Base-by-base conservation (phyloP, 2,329 filamentous ascomycete species). In the Magnaporthiopsis incrustans region DNA sequence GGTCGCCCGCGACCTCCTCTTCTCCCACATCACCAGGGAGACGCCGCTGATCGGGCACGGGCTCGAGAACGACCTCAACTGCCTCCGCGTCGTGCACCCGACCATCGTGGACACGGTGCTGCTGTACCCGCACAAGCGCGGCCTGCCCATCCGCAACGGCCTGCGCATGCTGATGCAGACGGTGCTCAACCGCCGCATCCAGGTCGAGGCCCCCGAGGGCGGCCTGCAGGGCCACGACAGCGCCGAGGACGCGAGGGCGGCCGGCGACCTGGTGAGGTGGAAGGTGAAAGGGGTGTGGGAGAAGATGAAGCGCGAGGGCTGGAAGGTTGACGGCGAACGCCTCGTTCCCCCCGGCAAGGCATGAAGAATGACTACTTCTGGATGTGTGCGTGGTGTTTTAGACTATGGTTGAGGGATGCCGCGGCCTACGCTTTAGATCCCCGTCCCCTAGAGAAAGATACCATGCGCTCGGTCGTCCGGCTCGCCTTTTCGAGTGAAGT, bases 61-160 rank as follows among this genome's bases (percentile, higher is more conserved):
- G 0, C 85, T 98, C 11, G 95, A 99, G 71, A 99, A 99, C 72
- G 95, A 99, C 71, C 83, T 99, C 64, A 97, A 97, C 73, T 85
- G 89, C 56, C 65, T 71, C 65, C 69, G 69, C 27, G 67, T 71
- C 32, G 67, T 70, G 27, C 69, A 71, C 59, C 63, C 68, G 2
- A 64, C 65, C 18, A 32, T 71, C 15, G 65, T 66, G 57, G 69
- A 71, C 64, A 70, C 69, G 0, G 65, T 67, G 12, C 66, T 70
- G 25, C 82, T 97, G 0, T 99, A 86, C 73, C 92, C 93, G 0
- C 92, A 96, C 71, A 85, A 81, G 18, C 80, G 79, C 22, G 92
- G 92, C 1, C 78, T 97, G 1, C 95, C 95, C 0, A 82, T 87
- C 63, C 88, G 95, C 11, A 83, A 90, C 70, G 85, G 90, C 3